phyloP scores from a whole-genome alignment of 2,329 filamentous ascomycete genomes.

The Bimuria novae-zelandiae region DNA sequence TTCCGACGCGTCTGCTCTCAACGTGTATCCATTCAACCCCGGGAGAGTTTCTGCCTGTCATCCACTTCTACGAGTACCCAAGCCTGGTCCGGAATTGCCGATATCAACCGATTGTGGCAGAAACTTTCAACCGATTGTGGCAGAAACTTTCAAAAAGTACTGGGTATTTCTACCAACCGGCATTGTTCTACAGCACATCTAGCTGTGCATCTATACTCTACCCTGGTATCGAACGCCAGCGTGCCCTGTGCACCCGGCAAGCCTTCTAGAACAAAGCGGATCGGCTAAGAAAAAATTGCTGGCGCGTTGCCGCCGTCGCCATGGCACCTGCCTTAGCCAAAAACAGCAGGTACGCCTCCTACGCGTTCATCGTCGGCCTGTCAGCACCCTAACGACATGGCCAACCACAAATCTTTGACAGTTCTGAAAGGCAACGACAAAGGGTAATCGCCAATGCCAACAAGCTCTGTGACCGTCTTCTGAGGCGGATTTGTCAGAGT shows the following conservation, averaged over 20 bases:
- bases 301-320: slow-evolving; percentile 20
- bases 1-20: background rate
- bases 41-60: background rate
- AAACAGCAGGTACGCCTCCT: slow-evolving; percentile 19
- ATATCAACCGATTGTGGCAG: background rate
- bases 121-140: background rate
- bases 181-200: background rate
- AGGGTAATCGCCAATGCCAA: too few relatives aligned
- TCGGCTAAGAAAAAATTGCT: slow-evolving; percentile 23
- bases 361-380: slow-evolving; percentile 13
- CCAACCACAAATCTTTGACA: background rate
- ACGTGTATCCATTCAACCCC: slow-evolving; percentile 5
- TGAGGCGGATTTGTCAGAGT: too few relatives aligned
- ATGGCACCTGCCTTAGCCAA: slow-evolving; percentile 16
- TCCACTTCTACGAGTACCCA: background rate
- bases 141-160: background rate
- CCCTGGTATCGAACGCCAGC: slow-evolving; percentile 26
- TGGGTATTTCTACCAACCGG: background rate
- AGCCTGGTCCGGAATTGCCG: background rate
- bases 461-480: too few relatives aligned
- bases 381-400: slow-evolving; percentile 1
- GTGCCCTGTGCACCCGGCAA: slow-evolving; percentile 10
- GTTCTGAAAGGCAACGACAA: too few relatives aligned
- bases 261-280: slow-evolving; percentile 39
- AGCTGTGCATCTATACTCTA: slow-evolving; percentile 11